phyloP scores from a whole-genome alignment of 73 alveolate species.

The Uronychia setigera region DNA sequence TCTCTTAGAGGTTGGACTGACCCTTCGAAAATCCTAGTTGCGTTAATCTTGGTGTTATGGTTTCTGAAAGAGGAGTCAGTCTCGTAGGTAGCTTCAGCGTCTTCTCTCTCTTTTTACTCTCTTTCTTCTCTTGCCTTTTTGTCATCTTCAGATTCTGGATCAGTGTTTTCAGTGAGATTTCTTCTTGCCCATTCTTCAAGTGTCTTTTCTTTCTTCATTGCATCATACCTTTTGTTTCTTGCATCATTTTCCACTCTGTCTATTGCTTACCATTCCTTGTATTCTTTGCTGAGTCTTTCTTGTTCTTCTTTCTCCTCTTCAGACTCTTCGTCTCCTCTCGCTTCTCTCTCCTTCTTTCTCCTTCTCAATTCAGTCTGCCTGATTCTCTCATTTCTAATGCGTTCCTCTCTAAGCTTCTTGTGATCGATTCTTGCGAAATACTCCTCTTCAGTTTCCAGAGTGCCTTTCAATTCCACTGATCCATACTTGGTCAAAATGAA shows the following conservation, averaged over 20 bases:
- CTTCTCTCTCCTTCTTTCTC: background rate
- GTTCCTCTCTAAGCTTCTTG: background rate
- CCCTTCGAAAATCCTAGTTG: background rate
- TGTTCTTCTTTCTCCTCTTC: background rate
- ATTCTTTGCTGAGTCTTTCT: background rate
- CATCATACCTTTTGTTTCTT: background rate
- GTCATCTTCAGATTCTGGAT: background rate
- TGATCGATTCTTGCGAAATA: background rate
- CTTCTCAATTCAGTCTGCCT: conserved; percentile 8
- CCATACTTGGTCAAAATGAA: background rate
- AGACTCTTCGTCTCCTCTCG: conserved; percentile 1
- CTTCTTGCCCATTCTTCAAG: background rate
- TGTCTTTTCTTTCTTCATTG: background rate
- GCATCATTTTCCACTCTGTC: background rate
- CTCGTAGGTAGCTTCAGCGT: background rate
- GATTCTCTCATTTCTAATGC: conserved; percentile 13
- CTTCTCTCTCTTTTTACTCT: background rate
- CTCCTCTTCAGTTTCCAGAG: background rate
- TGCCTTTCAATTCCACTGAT: background rate
- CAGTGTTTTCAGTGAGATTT: background rate
- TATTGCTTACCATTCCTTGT: background rate
- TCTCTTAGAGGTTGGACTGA: conserved; percentile 6
- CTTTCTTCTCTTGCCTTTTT: background rate
- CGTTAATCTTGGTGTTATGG: background rate
- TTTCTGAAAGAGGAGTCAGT: background rate